Conservation (phyloP, 202 grass and related monocot species). For the Carex sylvatica region DNA sequence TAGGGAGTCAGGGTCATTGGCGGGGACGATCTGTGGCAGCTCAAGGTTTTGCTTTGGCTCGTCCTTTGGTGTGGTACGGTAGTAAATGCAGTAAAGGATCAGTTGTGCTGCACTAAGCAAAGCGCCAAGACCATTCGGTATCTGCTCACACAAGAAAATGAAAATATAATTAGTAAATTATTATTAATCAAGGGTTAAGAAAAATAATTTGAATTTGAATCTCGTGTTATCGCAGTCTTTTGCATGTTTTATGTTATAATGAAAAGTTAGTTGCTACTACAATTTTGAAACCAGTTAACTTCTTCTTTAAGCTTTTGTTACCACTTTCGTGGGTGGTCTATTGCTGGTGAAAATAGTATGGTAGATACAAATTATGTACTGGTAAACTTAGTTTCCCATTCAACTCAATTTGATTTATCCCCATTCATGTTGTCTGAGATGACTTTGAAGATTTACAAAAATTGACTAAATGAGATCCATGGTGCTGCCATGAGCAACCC, state of each 20-base stretch:
- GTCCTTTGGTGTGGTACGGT: background rate
- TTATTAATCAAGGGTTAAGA: background rate
- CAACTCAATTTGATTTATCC: background rate
- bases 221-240: background rate
- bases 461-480: background rate
- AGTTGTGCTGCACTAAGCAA: constrained; percentile 39
- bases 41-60: background rate
- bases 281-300: background rate
- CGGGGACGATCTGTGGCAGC: background rate
- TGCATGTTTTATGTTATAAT: background rate
- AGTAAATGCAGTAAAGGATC: background rate
- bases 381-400: background rate
- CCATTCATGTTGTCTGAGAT: background rate
- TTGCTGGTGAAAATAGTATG: background rate
- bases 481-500: background rate
- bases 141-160: background rate
- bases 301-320: background rate
- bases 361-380: background rate
- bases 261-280: background rate
- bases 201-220: background rate
- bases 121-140: constrained; percentile 61
- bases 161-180: background rate
- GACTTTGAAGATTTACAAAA: background rate
- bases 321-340: background rate
- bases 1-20: background rate